Percentiles rank a stretch among this genome's conserved stretches.
These are phyloP conservation scores for Penicillium turbatum DNA, from an alignment of 495 filamentous ascomycete species.

Conservation along the genomic window DNA sequence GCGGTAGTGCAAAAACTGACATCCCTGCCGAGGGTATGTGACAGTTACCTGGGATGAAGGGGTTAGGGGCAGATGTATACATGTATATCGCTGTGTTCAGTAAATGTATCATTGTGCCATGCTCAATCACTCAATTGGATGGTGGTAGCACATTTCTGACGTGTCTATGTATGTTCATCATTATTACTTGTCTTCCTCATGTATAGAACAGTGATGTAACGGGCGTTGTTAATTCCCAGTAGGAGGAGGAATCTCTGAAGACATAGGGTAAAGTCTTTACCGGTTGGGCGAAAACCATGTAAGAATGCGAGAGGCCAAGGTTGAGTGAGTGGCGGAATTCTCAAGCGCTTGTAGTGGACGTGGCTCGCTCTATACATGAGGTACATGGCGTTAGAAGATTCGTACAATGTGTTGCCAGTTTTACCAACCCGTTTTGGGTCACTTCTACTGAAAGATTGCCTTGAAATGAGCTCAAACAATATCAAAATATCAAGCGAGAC, in stretches of 20 bases:
- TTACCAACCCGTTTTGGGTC: too few relatives aligned
- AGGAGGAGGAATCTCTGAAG: not conserved
- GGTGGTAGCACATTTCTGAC: not conserved
- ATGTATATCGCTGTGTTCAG: not conserved
- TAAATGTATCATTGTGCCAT: not conserved
- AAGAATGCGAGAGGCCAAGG: not conserved
- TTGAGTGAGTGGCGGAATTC: not conserved
- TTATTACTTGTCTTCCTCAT: too few relatives aligned
- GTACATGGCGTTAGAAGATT: too few relatives aligned
- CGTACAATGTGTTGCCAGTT: too few relatives aligned
- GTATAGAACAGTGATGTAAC: too few relatives aligned
- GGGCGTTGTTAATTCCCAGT: too few relatives aligned
- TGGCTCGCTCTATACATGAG: too few relatives aligned
- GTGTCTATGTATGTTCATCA: not conserved
- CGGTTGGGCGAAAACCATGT: not conserved
- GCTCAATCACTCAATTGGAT: not conserved
- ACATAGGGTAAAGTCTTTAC: constrained; percentile 11
- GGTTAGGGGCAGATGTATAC: too few relatives aligned
- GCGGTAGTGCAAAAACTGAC: not conserved
- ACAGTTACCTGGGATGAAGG: not conserved
- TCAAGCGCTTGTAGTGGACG: too few relatives aligned
- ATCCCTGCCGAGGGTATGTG: not conserved
- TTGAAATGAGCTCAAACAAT: too few relatives aligned
- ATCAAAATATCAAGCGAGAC: too few relatives aligned
- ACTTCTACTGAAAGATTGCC: too few relatives aligned